Evolutionary conservation across 2,329 filamentous ascomycete genomes (phyloP), one percentile per base, ranked within the genome.

Genomic region (Fusarium sp.): DNA sequence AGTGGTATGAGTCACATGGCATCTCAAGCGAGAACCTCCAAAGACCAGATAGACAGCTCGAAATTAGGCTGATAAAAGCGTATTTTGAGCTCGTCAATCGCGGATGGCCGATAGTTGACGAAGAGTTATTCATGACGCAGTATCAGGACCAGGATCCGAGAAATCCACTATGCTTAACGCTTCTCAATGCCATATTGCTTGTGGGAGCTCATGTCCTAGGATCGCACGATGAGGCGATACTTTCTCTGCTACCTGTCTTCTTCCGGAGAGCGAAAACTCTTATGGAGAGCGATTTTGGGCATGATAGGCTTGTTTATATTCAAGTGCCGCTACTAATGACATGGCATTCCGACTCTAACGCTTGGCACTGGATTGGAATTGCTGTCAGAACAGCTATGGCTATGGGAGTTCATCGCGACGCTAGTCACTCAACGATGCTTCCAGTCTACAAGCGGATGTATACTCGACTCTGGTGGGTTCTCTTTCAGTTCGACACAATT

Each of bases 361-460:
- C 59, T 3, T 63, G 59, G 59, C 33, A 63, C n/a, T 63, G 59
- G 59, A 63, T 63, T 28, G 59, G 59, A 3, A 55, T 63, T 23
- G 57, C 59, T 2, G 56, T 20, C 0, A 55, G 59, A 26, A 63
- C 59, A 8, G 59, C 59, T 5, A 63, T 63, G 57, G 59, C 59
- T 3, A 8, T 63, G 6, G 59, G 57, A 5, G 9, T 63, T 2
- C 59, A 63, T n/a, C 47, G 59, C 1, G 59, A 63, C 7, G 39
- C 41, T 2, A 63, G 41, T 13, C 57, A 63, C 12, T 63, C 57
- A 4, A 55, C 16, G 12, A 63, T 46, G 28, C 35, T 63, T 4
- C 41, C 57, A 0, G 59, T 63, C 10, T 62, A 63, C 4, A 63
- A 63, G 11, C 57, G 57, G 3, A 24, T 20, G 2, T 63, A 55